These are phyloP conservation scores for Ophiocordyceps camponoti-rufipedis DNA, from an alignment of 2,329 filamentous ascomycete species.

Conservation along the genomic window DNA sequence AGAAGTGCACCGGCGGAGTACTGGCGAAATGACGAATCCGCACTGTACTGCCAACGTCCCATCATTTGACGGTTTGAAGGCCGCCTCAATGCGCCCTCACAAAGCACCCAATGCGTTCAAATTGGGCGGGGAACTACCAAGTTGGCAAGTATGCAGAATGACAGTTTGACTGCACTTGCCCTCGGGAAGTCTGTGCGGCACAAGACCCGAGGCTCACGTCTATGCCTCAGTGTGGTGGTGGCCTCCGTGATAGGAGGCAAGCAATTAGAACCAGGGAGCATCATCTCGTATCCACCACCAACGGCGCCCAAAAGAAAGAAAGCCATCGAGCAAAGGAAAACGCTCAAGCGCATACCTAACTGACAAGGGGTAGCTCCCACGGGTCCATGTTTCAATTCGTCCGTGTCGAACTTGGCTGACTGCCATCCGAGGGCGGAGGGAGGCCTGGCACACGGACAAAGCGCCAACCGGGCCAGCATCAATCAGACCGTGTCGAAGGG, in stretches of 20 bases:
- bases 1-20: too few species aligned
- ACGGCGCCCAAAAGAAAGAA: background rate
- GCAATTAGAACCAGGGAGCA: background rate
- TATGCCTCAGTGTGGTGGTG: background rate
- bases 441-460: background rate
- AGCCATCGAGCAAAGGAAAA: background rate
- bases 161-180: too few species aligned
- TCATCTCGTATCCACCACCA: background rate
- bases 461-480: background rate
- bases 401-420: background rate
- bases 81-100: background rate
- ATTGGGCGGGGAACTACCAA: too few species aligned
- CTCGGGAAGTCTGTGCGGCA: too few species aligned
- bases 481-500: background rate
- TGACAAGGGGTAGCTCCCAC: background rate
- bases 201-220: too few species aligned
- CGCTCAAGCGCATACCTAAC: background rate
- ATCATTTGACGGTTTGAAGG: background rate
- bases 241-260: background rate
- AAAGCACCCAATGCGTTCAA: background rate
- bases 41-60: background rate
- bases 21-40: too few species aligned
- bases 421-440: background rate
- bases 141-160: too few species aligned
- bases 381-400: background rate